Base-by-base conservation (phyloP, 2,329 filamentous ascomycete species). In the Colletotrichum echinochloae region DNA sequence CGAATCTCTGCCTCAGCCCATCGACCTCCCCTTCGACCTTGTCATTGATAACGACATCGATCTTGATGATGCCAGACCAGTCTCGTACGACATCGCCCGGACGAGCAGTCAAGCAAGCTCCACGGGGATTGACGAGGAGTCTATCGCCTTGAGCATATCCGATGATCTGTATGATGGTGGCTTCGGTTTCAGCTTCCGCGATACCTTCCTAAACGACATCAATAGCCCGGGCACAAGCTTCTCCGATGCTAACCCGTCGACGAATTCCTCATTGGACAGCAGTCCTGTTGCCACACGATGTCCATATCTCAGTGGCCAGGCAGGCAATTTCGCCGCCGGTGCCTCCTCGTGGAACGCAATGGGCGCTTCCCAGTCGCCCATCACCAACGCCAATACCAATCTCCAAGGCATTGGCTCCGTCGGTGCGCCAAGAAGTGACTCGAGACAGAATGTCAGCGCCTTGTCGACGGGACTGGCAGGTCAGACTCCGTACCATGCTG, bases 81-180 rank as follows among this genome's bases (percentile, higher is more conserved):
- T 20, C 1, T 56, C 55, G 1, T 60, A 26, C 33, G 62, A 41
- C 1, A 56, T 65, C 20, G 39, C 61, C 23, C 46, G 39, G 1
- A 66, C 54, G 7, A 60, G 56, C 30, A 69, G 66, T 16, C 66
- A 60, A 16, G 66, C 66, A 30, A 70, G 67, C 51, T 70, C 67
- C 5, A 49, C 55, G 8, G 67, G 57, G 16, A 37, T 61, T 12
- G 66, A 70, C 16, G 66, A 70, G 0, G 41, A 65, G 35, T 69
- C 66, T 18, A 23, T 68, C 46, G 52, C 28, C 14, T 55, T 69
- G 46, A 69, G 66, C 55, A n/a, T 44, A 3, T 20, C 37, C 12
- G 66, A 62, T 7, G 66, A 65, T 11, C 14, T 39, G 18, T 48
- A 26, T 28, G 49, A 39, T 33, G 12, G 9, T 28, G 55, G 56